phyloP scores from a whole-genome alignment of 73 alveolate genomes.

The Paraurostyla sp. region DNA sequence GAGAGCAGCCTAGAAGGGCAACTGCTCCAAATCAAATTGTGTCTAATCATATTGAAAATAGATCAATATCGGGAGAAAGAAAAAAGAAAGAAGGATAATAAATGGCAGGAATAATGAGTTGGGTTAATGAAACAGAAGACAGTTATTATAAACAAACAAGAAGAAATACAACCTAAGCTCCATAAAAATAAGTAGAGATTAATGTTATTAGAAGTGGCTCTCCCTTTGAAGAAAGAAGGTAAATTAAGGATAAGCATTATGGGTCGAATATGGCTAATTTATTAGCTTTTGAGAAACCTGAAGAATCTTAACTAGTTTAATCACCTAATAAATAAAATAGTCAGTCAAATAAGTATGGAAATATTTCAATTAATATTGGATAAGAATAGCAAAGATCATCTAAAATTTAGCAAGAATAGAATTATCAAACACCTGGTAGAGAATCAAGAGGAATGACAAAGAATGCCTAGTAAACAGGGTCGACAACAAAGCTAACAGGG shows the following conservation, averaged over 20 bases:
- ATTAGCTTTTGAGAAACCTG: conserved; percentile 10
- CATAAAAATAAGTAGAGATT: neutral
- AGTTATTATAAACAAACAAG: neutral
- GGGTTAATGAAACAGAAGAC: conserved; percentile 9
- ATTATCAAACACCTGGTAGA: too few species aligned
- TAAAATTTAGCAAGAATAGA: neutral
- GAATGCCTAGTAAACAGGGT: too few species aligned
- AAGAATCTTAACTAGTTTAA: neutral
- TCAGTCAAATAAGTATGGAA: neutral
- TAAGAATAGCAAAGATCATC: neutral
- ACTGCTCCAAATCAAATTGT: neutral
- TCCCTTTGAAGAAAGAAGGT: conserved; percentile 8
- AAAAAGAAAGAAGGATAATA: conserved; percentile 1
- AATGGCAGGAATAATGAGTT: neutral
- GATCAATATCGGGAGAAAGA: conserved; percentile 26
- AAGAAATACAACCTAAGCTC: neutral
- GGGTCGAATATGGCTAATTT: conserved; percentile 41
- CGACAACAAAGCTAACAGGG: neutral
- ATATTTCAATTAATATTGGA: neutral
- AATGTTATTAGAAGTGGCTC: neutral
- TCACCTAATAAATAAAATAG: neutral
- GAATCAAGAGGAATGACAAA: too few species aligned
- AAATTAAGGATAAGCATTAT: conserved; percentile 1
- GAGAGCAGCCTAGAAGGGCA: neutral
- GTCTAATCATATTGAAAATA: neutral